Percentiles rank a stretch among this genome's conserved stretches.
Evolutionary conservation across 768 basidiomycete species (phyloP).

Genomic region (Pleurotus tuoliensis): DNA sequence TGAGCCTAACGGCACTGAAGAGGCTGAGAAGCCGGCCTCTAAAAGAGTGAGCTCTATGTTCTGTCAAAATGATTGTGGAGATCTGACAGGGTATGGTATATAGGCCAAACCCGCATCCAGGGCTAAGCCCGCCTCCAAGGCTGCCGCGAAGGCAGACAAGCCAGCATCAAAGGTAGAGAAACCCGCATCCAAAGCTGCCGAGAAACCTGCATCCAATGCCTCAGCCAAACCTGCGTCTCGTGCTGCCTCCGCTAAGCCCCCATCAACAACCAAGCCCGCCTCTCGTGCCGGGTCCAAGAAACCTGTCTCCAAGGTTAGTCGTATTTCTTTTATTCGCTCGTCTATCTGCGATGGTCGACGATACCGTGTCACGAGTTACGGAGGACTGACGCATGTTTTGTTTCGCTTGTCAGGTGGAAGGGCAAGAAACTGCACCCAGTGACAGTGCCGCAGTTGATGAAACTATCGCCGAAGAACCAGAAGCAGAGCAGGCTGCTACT

Average conservation of each 20-base stretch:
- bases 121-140: conserved; percentile 33
- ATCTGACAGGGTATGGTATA: neutral
- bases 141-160: conserved; percentile 25
- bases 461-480: conserved; percentile 56
- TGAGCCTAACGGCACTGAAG: conserved; percentile 19
- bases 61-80: conserved; percentile 2
- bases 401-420: conserved; percentile 27
- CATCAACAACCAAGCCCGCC: conserved; percentile 31
- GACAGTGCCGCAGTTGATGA: conserved; percentile 31
- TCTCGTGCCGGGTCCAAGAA: conserved; percentile 31
- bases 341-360: no score
- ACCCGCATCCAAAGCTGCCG: conserved; percentile 33
- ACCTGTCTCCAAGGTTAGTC: conserved; percentile 46
- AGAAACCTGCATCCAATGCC: conserved; percentile 22
- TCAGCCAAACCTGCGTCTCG: conserved; percentile 22
- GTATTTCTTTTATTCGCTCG: neutral
- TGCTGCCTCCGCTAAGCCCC: conserved; percentile 32
- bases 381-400: no score
- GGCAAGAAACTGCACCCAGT: conserved; percentile 33
- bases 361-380: no score
- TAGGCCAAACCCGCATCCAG: conserved; percentile 34
- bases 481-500: conserved; percentile 36
- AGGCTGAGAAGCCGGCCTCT: conserved; percentile 46
- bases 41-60: conserved; percentile 50
- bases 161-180: conserved; percentile 38